phyloP scores from a whole-genome alignment of 768 basidiomycete species.

The Tremella mesenterica region DNA sequence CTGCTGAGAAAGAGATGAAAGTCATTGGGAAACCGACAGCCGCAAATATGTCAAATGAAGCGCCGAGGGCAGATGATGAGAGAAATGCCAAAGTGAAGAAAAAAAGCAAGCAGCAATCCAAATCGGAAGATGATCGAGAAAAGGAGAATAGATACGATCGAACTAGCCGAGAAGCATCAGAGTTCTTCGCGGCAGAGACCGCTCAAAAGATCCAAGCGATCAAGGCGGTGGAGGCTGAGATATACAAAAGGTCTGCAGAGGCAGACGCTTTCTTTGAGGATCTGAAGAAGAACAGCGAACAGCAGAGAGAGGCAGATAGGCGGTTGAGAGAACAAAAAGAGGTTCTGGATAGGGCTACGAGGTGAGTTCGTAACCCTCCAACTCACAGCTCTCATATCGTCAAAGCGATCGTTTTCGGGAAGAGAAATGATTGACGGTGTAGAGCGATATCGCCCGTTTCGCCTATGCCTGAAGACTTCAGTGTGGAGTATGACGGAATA shows the following conservation, averaged over 20 bases:
- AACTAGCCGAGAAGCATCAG: not conserved
- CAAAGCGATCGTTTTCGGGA: no score
- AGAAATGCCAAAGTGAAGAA: not conserved
- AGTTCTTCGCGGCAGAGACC: not conserved
- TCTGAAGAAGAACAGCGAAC: not conserved
- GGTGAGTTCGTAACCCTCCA: no score
- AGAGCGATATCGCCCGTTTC: not conserved
- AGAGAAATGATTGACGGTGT: not conserved
- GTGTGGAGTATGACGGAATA: not conserved
- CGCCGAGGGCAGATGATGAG: no score
- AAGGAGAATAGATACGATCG: not conserved
- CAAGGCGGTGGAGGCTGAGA: not conserved
- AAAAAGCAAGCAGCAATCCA: not conserved
- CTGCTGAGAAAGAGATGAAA: no score
- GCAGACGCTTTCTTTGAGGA: not conserved
- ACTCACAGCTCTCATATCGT: no score
- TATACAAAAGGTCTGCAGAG: not conserved
- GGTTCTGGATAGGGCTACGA: not conserved
- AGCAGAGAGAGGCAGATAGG: not conserved
- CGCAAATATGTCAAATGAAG: no score
- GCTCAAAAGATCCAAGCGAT: not conserved
- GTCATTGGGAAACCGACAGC: no score
- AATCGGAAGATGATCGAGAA: not conserved
- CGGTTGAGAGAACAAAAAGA: not conserved
- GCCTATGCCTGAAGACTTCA: not conserved